Base-by-base conservation (phyloP, 1,284 basidiomycete genomes). In the Rhodotorula sp. region DNA sequence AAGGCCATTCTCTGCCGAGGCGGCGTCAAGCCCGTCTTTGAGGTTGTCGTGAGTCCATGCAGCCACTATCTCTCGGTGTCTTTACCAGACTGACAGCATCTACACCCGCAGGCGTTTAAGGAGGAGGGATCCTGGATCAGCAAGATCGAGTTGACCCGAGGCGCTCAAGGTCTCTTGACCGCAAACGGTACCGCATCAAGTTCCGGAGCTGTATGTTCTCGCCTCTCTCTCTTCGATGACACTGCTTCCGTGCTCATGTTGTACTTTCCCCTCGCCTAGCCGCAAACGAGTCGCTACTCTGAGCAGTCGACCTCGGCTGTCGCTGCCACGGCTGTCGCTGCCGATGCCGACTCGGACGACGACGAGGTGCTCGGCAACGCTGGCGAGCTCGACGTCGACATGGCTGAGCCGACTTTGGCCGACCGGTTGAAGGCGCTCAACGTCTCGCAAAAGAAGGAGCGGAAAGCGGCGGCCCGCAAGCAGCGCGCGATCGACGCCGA, bases 361-460 rank as follows among this genome's bases (percentile, higher is more conserved):
- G 80, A 80, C 29, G 75, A 81, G 39, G 58, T 61, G 1, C 49
- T 65, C 58, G 59, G 46, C 16, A 75, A 77, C 63, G 34, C 72
- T 2, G 76, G 73, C 47, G 84, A 87, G 31, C 85, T 94, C 26
- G 91, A 93, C 76, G 88, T 90, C 15, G 88, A 95, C 80, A 85
- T 93, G 67, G 92, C 93, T 5, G 93, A 97, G 81, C 86, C 94
- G 39, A 92, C 91, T 59, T 86, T 97, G 3, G 93, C 93, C 23
- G 91, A 97, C 81, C 87, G 93, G 46, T 84, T 96, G 52, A 89
- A 90, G 2, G 90, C 89, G 21, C 81, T 91, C 29, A 85, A 87
- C 58, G 87, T 88, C 73, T 81, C 58, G 81, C 82, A 73, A 77
- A 81, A 76, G 77, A 76, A 77, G 62, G 77, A 60, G 67, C 67